Evolutionary conservation across 2,329 filamentous ascomycete species (phyloP), one percentile per base, ranked within the genome.

Genomic region (Claviceps purpurea): DNA sequence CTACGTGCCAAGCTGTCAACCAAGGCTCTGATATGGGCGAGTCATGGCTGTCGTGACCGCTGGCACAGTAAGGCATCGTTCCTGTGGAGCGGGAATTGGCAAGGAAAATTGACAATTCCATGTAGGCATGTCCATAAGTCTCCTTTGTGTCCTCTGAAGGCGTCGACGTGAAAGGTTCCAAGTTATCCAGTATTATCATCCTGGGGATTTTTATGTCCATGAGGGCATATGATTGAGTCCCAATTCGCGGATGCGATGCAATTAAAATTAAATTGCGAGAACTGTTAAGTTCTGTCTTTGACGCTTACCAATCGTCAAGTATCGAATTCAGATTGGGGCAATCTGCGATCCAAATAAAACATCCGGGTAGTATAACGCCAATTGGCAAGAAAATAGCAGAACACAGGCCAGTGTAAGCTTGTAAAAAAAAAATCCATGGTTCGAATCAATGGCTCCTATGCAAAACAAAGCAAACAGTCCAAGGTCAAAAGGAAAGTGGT

Each of bases 191-290:
- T 37, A 5, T 3, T 20, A 20, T 24, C 5, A 5, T 26, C 22
- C 22, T 14, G 0, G 7, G 5, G 1, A 18, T 5, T 14, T 13
- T 13, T 4, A 8, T 26, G 16, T 40, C 20, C 20, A 34, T 47
- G 34, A 34, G 2, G 4, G 5, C 14, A 8, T 26, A 0, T 44
- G 20, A 16, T 44, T 42, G 45, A 24, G 24, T 40, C 44, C 30
- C 3, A 34, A 4, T 41, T 57, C 57, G 57, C 57, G 57, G 57
- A 41, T 55, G 57, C 57, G 57, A 56, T 52, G 55, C 57, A 59
- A 59, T 59, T 56, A 54, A 55, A 54, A 56, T 56, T 54, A 49
- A 55, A 59, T 59, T 59, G 57, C 57, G 5, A 51, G 54, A 58
- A 58, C 56, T 50, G 2, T 37, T 4, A 34, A 52, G 53, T 51